Conservation (phyloP, 176 grass and related monocot genomes). For the Avena eriantha region DNA sequence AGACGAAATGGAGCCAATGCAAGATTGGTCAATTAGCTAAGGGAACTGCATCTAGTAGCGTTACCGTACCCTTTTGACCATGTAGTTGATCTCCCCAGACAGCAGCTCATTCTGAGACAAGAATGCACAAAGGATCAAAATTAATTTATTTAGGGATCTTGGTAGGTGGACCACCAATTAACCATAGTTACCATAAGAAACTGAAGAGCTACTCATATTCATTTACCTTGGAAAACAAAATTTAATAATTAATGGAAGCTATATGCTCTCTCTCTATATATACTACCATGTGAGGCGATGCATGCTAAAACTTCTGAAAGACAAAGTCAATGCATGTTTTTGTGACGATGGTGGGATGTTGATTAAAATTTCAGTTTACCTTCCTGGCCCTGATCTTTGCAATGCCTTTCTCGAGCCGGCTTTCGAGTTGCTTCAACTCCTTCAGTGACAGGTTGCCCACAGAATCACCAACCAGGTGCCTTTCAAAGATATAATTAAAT, state of each 20-base stretch:
- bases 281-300: neutral
- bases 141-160: neutral
- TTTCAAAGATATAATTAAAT: conserved; percentile 37
- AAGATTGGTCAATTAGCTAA: neutral
- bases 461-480: conserved; percentile 71
- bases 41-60: neutral
- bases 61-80: conserved; percentile 64
- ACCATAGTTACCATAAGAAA: conserved; percentile 21
- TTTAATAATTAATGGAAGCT: neutral
- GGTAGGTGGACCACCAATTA: neutral
- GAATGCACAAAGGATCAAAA: neutral
- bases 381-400: conserved; percentile 76
- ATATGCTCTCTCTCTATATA: neutral
- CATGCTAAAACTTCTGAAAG: neutral
- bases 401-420: conserved; percentile 78
- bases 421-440: conserved; percentile 83
- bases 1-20: conserved; percentile 23
- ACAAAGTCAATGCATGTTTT: neutral
- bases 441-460: conserved; percentile 60
- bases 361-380: conserved; percentile 40
- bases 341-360: neutral
- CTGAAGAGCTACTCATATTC: conserved; percentile 11
- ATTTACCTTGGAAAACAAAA: neutral
- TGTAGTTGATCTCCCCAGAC: conserved; percentile 67
- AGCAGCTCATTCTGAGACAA: conserved; percentile 70